Percentiles rank a stretch among this genome's conserved stretches.
Conservation (phyloP, 129 eudicot species). For the Flaveria ramosissima region DNA sequence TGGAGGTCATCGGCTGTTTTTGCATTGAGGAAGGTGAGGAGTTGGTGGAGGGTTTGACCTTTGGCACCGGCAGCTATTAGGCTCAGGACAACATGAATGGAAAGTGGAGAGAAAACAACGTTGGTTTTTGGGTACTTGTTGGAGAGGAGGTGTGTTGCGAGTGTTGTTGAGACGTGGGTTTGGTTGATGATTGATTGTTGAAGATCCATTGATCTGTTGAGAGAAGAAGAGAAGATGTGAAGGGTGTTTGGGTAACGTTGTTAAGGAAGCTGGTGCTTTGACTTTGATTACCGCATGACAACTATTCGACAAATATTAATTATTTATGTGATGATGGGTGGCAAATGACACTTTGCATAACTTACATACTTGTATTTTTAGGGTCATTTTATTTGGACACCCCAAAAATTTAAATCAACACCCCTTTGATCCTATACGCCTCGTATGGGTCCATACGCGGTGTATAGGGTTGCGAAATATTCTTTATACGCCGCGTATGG, state of each 20-base stretch:
- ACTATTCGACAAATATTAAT: too few species aligned
- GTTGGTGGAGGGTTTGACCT: neutral
- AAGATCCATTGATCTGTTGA: neutral
- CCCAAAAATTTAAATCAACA: too few species aligned
- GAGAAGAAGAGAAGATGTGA: neutral
- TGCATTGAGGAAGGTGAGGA: neutral
- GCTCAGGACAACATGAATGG: neutral
- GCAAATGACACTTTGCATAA: too few species aligned
- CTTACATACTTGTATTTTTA: too few species aligned
- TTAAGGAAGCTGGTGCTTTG: neutral
- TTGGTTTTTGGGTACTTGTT: neutral
- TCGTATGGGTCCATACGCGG: too few species aligned
- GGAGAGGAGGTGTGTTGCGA: conserved; percentile 1
- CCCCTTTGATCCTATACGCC: too few species aligned
- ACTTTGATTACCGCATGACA: too few species aligned
- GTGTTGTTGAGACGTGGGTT: conserved; percentile 11
- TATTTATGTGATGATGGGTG: too few species aligned
- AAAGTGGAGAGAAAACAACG: conserved; percentile 1
- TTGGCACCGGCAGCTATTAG: neutral
- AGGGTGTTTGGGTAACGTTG: conserved; percentile 8
- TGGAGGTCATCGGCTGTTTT: neutral
- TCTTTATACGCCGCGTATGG: too few species aligned
- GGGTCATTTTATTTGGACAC: too few species aligned
- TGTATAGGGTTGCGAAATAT: too few species aligned
- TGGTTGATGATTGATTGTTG: neutral